A percentile compares a stretch with the other conserved stretches of the same genome.
Conservation (phyloP, 139 green algal species). For the Deuterostichococcus epilithicus region DNA sequence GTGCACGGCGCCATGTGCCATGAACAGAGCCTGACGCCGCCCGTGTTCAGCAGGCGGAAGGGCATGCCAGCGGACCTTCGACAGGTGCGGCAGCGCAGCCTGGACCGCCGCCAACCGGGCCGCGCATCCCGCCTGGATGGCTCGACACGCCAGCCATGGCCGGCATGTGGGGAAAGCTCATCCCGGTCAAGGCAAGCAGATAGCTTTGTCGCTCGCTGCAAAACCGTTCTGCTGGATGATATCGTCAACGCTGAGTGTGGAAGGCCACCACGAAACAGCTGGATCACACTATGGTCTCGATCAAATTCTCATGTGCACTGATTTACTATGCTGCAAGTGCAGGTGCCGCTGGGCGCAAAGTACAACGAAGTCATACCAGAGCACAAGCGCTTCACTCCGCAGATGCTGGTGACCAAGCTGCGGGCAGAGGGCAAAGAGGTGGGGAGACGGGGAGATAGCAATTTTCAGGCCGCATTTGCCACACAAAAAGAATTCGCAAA, state of each 20-base stretch:
- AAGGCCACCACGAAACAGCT: no score
- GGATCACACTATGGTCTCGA: no score
- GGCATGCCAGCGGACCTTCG: background rate
- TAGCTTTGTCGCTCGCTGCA: no score
- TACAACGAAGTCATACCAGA: conserved; percentile 29
- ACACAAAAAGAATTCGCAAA: background rate
- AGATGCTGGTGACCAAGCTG: conserved; percentile 26
- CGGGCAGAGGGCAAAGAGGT: conserved; percentile 24
- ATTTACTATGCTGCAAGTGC: background rate
- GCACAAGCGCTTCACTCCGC: conserved; percentile 35
- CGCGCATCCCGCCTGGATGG: background rate
- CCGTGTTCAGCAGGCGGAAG: background rate
- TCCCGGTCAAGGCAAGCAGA: background rate
- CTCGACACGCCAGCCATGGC: background rate
- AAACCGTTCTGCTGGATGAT: no score
- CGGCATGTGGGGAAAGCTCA: background rate
- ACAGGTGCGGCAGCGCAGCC: background rate
- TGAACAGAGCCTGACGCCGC: no score
- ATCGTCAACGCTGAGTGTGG: no score
- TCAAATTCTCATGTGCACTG: no score
- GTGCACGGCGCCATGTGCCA: no score
- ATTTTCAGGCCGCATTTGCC: background rate
- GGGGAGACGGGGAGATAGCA: background rate
- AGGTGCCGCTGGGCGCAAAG: conserved; percentile 44
- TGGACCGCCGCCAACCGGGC: background rate